phyloP scores from a whole-genome alignment of 2,329 filamentous ascomycete genomes.

The Elsinoe batatas region DNA sequence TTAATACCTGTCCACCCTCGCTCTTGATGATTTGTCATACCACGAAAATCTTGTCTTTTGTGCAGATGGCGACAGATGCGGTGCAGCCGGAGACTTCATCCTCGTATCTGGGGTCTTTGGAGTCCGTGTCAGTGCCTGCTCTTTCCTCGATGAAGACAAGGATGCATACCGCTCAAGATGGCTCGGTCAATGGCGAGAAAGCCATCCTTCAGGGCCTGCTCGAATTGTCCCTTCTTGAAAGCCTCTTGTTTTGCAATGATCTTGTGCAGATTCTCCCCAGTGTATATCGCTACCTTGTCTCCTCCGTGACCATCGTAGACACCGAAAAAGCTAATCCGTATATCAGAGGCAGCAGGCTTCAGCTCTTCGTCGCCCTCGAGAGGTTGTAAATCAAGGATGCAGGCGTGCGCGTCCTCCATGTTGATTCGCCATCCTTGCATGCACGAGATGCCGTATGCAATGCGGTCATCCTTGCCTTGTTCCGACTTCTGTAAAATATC shows the following conservation, averaged over 20 bases:
- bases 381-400: constrained; percentile 75
- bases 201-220: constrained; percentile 92
- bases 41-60: constrained; percentile 84
- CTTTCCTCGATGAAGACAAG: background rate
- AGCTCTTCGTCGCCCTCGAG: constrained; percentile 43
- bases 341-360: constrained; percentile 51
- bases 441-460: constrained; percentile 87
- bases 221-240: constrained; percentile 82
- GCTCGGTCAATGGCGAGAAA: constrained; percentile 93
- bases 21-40: constrained; percentile 49
- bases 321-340: constrained; percentile 86
- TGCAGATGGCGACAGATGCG: constrained; percentile 81
- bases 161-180: constrained; percentile 74
- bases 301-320: constrained; percentile 97
- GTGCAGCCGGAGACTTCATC: constrained; percentile 98
- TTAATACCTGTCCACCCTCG: constrained; percentile 5
- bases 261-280: constrained; percentile 84
- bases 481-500: constrained; percentile 60
- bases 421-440: constrained; percentile 99
- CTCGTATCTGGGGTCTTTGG: constrained; percentile 83
- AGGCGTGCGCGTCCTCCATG: constrained; percentile 96
- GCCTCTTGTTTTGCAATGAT: constrained; percentile 92
- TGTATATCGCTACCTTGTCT: constrained; percentile 89
- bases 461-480: constrained; percentile 82
- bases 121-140: constrained; percentile 15